phyloP scores from a whole-genome alignment of 148 eudicot species.

The Chenopodium berlandieri region DNA sequence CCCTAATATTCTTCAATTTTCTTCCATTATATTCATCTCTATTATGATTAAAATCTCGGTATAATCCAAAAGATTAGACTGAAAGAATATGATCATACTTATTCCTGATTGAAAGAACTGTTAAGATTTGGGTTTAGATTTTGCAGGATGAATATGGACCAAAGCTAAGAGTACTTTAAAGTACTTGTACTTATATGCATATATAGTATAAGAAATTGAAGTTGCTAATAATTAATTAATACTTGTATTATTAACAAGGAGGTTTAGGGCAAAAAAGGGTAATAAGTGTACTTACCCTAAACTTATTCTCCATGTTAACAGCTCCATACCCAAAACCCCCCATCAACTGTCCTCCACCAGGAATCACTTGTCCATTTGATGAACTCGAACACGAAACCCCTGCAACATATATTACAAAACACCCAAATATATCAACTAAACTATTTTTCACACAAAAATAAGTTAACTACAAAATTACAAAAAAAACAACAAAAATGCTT shows the following conservation, averaged over 20 bases:
- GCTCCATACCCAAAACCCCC: slow-evolving; percentile 76
- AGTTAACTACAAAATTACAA: neutral
- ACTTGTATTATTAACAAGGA: neutral
- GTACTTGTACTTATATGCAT: neutral
- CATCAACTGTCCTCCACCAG: slow-evolving; percentile 59
- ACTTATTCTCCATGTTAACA: slow-evolving; percentile 70
- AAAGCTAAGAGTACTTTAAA: neutral
- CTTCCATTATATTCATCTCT: neutral
- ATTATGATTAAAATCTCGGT: no score
- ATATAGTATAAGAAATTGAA: neutral
- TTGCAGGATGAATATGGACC: slow-evolving; percentile 2
- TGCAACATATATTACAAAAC: slow-evolving; percentile 11
- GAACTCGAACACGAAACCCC: slow-evolving; percentile 45
- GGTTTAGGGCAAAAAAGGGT: slow-evolving; percentile 15
- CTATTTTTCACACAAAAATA: neutral
- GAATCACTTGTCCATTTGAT: slow-evolving; percentile 41
- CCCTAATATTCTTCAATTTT: neutral
- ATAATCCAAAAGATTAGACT: no score
- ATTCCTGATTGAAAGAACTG: neutral
- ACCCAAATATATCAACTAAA: neutral
- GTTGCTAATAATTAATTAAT: neutral
- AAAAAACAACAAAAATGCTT: neutral
- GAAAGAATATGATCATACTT: no score
- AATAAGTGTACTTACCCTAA: slow-evolving; percentile 45
- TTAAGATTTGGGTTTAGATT: neutral